These are phyloP conservation scores for Parasarocladium wereldwijsianum DNA, from an alignment of 2,329 filamentous ascomycete genomes.

Conservation along the genomic window DNA sequence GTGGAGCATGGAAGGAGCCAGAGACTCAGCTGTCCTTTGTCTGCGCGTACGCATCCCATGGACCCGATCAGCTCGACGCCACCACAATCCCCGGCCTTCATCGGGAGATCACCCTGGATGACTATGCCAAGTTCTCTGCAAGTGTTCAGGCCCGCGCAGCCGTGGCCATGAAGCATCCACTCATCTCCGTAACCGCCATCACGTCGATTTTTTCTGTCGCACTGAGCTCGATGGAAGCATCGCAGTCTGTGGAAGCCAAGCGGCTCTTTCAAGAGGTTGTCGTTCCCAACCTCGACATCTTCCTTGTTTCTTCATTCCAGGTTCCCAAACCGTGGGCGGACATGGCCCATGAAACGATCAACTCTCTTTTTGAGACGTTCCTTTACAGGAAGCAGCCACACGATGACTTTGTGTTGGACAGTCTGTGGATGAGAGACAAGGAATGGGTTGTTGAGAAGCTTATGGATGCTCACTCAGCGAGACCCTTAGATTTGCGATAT, in stretches of 20 bases:
- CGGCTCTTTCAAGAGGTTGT: slow-evolving; percentile 53
- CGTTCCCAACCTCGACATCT: slow-evolving; percentile 62
- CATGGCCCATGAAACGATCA: slow-evolving; percentile 61
- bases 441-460: slow-evolving; percentile 74
- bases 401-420: slow-evolving; percentile 80
- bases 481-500: slow-evolving; percentile 34
- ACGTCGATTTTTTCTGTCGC: slow-evolving; percentile 52
- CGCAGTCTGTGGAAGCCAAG: slow-evolving; percentile 47
- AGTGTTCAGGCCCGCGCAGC: slow-evolving; percentile 37
- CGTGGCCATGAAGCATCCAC: slow-evolving; percentile 64
- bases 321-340: slow-evolving; percentile 64
- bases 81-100: slow-evolving; percentile 72
- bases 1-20: slow-evolving; percentile 72
- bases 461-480: slow-evolving; percentile 66
- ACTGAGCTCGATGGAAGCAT: slow-evolving; percentile 44
- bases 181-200: slow-evolving; percentile 78
- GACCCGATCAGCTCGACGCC: slow-evolving; percentile 63
- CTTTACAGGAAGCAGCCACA: slow-evolving; percentile 63
- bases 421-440: slow-evolving; percentile 80
- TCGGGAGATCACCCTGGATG: slow-evolving; percentile 54
- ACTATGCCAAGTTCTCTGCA: slow-evolving; percentile 33
- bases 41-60: slow-evolving; percentile 67
- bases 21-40: slow-evolving; percentile 91
- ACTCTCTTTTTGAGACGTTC: slow-evolving; percentile 70
- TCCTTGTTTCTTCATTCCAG: slow-evolving; percentile 63